Percentiles rank a stretch among this genome's conserved stretches.
These are phyloP conservation scores for Testicularia cyperi DNA, from an alignment of 1,284 basidiomycete genomes.

Conservation along the genomic window DNA sequence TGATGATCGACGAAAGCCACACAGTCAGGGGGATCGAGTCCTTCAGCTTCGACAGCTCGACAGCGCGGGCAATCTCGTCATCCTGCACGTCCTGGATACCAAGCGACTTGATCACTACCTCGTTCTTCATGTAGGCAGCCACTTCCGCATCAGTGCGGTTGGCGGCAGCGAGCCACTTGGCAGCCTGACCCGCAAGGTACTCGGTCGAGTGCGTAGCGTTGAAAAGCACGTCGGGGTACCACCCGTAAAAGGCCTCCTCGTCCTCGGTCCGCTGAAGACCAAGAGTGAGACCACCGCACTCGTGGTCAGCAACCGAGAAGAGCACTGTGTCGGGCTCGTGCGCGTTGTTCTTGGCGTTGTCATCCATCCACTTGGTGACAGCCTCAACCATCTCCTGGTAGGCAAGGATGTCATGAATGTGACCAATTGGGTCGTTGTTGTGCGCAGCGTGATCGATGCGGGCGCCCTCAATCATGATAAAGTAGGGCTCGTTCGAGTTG, in stretches of 20 bases:
- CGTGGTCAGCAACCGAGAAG: constrained; percentile 55
- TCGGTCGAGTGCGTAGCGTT: constrained; percentile 52
- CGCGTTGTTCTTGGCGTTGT: constrained; percentile 22
- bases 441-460: constrained; percentile 58
- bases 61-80: constrained; percentile 34
- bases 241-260: constrained; percentile 32
- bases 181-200: constrained; percentile 38
- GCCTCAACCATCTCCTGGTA: constrained; percentile 48
- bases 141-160: constrained; percentile 49
- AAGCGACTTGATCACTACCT: constrained; percentile 31
- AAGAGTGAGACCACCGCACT: constrained; percentile 55
- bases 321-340: constrained; percentile 44
- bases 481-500: constrained; percentile 51
- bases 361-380: constrained; percentile 44
- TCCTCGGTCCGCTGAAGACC: constrained; percentile 41
- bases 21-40: constrained; percentile 31
- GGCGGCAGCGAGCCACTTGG: constrained; percentile 39
- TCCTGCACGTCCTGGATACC: constrained; percentile 42
- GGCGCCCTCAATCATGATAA: constrained; percentile 57
- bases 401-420: constrained; percentile 56
- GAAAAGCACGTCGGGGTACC: constrained; percentile 52
- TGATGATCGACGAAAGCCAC: constrained; percentile 37
- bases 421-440: constrained; percentile 57
- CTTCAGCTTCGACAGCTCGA: constrained; percentile 30
- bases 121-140: constrained; percentile 31